These are phyloP conservation scores for Yamadazyma sp. DNA, from an alignment of 805 yeast species.

Conservation along the genomic window DNA sequence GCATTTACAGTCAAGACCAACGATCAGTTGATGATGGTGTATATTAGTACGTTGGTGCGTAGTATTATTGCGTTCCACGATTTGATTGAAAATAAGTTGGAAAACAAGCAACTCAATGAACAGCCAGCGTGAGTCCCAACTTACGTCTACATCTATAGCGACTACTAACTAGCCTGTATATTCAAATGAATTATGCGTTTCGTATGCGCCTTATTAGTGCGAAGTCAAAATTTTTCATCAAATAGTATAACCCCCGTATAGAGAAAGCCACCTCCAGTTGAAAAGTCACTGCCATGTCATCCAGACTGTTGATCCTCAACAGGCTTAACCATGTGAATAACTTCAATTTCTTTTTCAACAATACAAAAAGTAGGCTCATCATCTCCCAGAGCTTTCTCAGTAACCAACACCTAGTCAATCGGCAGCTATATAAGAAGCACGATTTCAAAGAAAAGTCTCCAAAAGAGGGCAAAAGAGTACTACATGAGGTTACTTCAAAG, in stretches of 20 bases:
- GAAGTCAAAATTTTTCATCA: slow-evolving; percentile 11
- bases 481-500: slow-evolving; percentile 43
- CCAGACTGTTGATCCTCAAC: slow-evolving; percentile 9
- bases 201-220: slow-evolving; percentile 4
- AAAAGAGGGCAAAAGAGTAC: slow-evolving; percentile 15
- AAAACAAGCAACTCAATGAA: slow-evolving; percentile 57
- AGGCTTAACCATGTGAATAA: slow-evolving; percentile 25
- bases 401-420: slow-evolving; percentile 25
- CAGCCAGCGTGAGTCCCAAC: slow-evolving; percentile 19
- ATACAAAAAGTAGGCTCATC: slow-evolving; percentile 29
- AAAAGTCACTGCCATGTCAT: slow-evolving; percentile 7
- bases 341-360: slow-evolving; percentile 39
- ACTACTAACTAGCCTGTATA: slow-evolving; percentile 4
- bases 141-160: too few species aligned
- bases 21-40: slow-evolving; percentile 93
- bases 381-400: slow-evolving; percentile 35
- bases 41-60: slow-evolving; percentile 84
- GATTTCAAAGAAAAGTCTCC: background rate
- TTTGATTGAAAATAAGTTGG: slow-evolving; percentile 91
- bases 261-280: too few species aligned
- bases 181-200: background rate
- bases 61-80: slow-evolving; percentile 96
- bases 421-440: slow-evolving; percentile 8
- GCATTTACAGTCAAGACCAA: slow-evolving; percentile 93
- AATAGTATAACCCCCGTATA: slow-evolving; percentile 4